phyloP scores from a whole-genome alignment of 1,284 basidiomycete species.

The Ceratobasidium sp. region DNA sequence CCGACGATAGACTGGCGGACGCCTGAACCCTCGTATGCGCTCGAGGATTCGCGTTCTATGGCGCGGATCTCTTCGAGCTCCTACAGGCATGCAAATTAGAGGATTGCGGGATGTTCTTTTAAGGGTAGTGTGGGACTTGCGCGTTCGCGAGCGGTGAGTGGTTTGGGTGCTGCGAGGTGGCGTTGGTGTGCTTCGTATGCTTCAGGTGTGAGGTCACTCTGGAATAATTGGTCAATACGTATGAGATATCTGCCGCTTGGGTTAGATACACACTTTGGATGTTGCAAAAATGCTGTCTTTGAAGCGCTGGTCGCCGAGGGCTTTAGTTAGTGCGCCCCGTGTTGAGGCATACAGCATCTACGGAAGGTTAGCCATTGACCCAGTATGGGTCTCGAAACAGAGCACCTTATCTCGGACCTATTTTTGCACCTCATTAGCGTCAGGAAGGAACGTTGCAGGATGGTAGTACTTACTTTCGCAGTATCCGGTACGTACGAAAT shows the following conservation, averaged over 20 bases:
- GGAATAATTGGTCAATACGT: conserved; percentile 27
- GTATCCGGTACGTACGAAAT: conserved; percentile 80
- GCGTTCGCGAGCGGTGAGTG: conserved; percentile 80
- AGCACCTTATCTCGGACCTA: conserved; percentile 65
- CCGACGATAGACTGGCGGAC: conserved; percentile 67
- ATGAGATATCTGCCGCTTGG: not conserved
- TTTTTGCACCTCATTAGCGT: not conserved
- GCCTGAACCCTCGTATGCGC: conserved; percentile 67
- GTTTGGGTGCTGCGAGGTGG: conserved; percentile 79
- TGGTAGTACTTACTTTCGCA: conserved; percentile 63
- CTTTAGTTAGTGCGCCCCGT: conserved; percentile 75
- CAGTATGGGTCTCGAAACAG: not conserved
- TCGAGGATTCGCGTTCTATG: conserved; percentile 69
- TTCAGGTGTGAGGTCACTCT: conserved; percentile 57
- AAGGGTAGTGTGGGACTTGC: not conserved
- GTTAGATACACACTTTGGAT: conserved; percentile 60
- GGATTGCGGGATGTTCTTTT: not conserved
- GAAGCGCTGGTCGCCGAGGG: conserved; percentile 80
- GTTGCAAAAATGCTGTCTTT: conserved; percentile 86
- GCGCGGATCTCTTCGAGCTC: conserved; percentile 80
- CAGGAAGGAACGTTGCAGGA: not conserved
- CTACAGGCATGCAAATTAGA: conserved; percentile 11
- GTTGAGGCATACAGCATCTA: conserved; percentile 95
- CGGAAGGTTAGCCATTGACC: not conserved
- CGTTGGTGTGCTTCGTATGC: conserved; percentile 79